Conservation (phyloP, 1,284 basidiomycete genomes). For the Apiotrichum gamsii region DNA sequence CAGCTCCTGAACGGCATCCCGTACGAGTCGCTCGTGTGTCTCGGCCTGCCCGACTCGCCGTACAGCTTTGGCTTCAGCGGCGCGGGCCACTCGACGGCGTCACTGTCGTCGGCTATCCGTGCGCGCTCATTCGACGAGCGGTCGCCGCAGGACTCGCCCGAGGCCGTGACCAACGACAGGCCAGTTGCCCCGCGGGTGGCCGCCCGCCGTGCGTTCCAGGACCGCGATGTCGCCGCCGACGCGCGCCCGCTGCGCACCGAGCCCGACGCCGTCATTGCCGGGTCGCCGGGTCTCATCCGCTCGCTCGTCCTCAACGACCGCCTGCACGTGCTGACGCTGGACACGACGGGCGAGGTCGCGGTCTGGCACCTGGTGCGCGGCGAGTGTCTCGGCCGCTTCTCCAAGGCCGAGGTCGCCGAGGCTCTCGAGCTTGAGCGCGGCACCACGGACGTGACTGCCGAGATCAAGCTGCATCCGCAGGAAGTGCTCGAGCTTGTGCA, state of each 20-base stretch:
- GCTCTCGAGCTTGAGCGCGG: constrained; percentile 47
- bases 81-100: constrained; percentile 59
- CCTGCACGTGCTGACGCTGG: constrained; percentile 83
- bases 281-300: constrained; percentile 76
- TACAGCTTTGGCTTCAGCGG: constrained; percentile 51
- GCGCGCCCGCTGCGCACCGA: constrained; percentile 59
- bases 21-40: constrained; percentile 67
- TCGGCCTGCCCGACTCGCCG: constrained; percentile 68
- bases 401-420: constrained; percentile 59
- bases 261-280: constrained; percentile 68
- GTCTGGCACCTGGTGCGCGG: constrained; percentile 88
- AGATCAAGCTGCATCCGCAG: constrained; percentile 43
- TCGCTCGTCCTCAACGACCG: constrained; percentile 81
- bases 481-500: constrained; percentile 82
- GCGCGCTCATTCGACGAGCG: background rate
- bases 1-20: constrained; percentile 60
- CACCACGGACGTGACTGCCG: constrained; percentile 25
- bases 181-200: constrained; percentile 6
- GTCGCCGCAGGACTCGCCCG: constrained; percentile 17
- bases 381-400: constrained; percentile 67
- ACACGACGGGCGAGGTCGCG: constrained; percentile 74
- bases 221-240: constrained; percentile 73
- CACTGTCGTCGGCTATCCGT: constrained; percentile 55
- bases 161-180: constrained; percentile 5
- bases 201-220: constrained; percentile 60